phyloP scores from a whole-genome alignment of 2,329 filamentous ascomycete species.

The Orbilia ellipsospora region DNA sequence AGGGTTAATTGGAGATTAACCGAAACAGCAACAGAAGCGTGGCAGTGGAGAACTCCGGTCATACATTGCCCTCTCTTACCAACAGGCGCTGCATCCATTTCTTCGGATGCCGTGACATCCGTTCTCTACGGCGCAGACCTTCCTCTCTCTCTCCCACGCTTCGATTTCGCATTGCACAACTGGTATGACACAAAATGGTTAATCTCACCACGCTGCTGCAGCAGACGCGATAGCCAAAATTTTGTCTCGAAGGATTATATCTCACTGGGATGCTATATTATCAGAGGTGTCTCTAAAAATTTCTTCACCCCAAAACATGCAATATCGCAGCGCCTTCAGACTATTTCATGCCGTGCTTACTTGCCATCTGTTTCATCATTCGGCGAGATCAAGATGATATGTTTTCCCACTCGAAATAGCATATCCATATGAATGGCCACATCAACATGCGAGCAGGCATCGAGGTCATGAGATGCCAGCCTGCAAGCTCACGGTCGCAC shows the following conservation, averaged over 20 bases:
- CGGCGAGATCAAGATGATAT: neutral
- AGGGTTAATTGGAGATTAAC: constrained; percentile 46
- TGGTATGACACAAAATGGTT: constrained; percentile 7
- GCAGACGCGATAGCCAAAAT: neutral
- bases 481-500: constrained; percentile 47
- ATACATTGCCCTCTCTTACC: constrained; percentile 14
- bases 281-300: too few species aligned
- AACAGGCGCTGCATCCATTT: constrained; percentile 14
- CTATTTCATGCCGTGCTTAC: constrained; percentile 24
- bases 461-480: constrained; percentile 41
- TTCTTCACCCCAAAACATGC: too few species aligned
- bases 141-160: too few species aligned
- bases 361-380: constrained; percentile 21
- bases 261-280: too few species aligned
- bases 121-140: too few species aligned
- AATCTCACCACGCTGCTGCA: too few species aligned
- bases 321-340: constrained; percentile 1
- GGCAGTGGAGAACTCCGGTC: constrained; percentile 24
- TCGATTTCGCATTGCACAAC: constrained; percentile 23
- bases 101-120: neutral
- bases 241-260: constrained; percentile 25
- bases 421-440: constrained; percentile 21
- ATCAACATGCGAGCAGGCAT: constrained; percentile 23
- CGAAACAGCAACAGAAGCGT: constrained; percentile 35
- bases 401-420: neutral